These are phyloP conservation scores for Naganishia sp. DNA, from an alignment of 1,284 basidiomycete genomes.

Conservation along the genomic window DNA sequence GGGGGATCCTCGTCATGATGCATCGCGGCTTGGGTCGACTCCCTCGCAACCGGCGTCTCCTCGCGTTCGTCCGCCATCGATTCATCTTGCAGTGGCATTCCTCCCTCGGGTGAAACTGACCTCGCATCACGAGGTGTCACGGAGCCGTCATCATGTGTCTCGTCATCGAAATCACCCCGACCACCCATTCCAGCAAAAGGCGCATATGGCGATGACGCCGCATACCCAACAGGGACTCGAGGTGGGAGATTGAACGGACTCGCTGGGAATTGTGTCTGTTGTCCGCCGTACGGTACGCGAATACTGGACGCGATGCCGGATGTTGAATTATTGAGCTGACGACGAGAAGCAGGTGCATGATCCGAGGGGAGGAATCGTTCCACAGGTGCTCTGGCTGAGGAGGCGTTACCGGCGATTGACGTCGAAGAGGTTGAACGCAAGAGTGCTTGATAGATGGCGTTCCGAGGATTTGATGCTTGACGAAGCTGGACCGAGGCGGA, in stretches of 20 bases:
- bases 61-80: slow-evolving; percentile 5
- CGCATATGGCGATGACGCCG: background rate
- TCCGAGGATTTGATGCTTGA: slow-evolving; percentile 10
- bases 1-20: background rate
- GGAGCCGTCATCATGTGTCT: slow-evolving; percentile 1
- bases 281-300: slow-evolving; percentile 17
- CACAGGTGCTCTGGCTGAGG: background rate
- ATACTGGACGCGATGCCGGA: background rate
- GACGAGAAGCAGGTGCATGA: slow-evolving; percentile 13
- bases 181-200: background rate
- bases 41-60: slow-evolving; percentile 11
- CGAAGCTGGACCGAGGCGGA: slow-evolving; percentile 24
- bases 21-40: background rate
- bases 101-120: background rate
- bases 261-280: slow-evolving; percentile 27
- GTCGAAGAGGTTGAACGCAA: slow-evolving; percentile 18
- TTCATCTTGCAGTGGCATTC: background rate
- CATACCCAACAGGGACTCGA: slow-evolving; percentile 16
- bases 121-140: slow-evolving; percentile 10
- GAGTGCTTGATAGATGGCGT: slow-evolving; percentile 32
- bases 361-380: background rate
- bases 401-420: background rate
- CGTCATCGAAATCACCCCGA: background rate
- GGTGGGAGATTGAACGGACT: slow-evolving; percentile 27
- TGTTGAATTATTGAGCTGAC: slow-evolving; percentile 12